Evolutionary conservation across 2,329 filamentous ascomycete species (phyloP), one percentile per base, ranked within the genome.

Genomic region (Pyricularia sp.): DNA sequence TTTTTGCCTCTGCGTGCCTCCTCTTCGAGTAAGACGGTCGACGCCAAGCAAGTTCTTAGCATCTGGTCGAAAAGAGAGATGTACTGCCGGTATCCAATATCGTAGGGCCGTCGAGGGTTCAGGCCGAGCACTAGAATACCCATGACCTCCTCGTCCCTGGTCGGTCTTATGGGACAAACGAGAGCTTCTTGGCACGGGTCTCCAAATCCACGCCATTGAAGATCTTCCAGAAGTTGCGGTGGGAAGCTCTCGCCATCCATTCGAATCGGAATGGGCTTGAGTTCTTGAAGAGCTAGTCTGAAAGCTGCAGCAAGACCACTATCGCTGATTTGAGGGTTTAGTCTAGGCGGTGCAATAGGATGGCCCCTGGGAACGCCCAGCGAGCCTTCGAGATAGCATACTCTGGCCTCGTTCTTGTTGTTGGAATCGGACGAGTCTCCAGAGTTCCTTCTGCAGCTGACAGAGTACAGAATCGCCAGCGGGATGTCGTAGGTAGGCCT

Each of bases 71-170:
- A 71, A 4, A 82, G 72, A 16, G 78, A 84, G 22, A 90, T 79
- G 69, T 88, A 91, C 9, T 88, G 80, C 57, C 81, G 82, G 70
- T 91, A 91, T 67, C 90, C 87, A 66, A 88, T 86, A 70, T 91
- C 88, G 67, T 89, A 91, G 0, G 88, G 88, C 57, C 87, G 78
- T 59, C 88, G 78, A 6, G 88, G 87, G 69, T 91, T 91, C 10
- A 91, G 78, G 1, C 87, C 88, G 57, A 91, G 78, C 16, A 91
- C 79, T 4, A 92, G 75, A 67, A 91, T 84, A 0, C 87, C 89
- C 66, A 90, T 80, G 0, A 84, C 84, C 10, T 81, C 80, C 65
- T 90, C 87, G 31, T 79, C 86, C 2, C 85, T 88, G 0, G 87
- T 81, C 5, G 80, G 86, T 65, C 88, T 85, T 55, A 91, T 87